Percentiles rank a stretch among this genome's conserved stretches.
phyloP scores from a whole-genome alignment of 1,284 basidiomycete species.

The Papiliotrema terrestris region DNA sequence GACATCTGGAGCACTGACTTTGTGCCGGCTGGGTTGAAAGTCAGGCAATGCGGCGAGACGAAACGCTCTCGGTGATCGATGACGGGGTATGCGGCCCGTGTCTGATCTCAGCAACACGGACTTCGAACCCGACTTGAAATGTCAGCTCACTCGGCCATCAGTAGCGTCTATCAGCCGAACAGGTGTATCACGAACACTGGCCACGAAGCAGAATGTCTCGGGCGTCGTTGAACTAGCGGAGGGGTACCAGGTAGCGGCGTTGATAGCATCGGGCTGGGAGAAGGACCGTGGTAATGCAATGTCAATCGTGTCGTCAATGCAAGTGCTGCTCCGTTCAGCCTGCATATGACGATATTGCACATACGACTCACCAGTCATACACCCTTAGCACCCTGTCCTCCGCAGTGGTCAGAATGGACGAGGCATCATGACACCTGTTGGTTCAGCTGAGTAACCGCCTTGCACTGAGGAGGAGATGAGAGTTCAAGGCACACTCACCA shows the following conservation, averaged over 20 bases:
- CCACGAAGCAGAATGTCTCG: conserved; percentile 71
- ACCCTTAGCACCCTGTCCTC: conserved; percentile 42
- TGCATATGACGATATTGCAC: neutral
- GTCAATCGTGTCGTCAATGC: neutral
- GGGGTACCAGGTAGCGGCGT: conserved; percentile 79
- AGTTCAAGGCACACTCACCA: conserved; percentile 26
- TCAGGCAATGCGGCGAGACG: conserved; percentile 74
- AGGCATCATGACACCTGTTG: conserved; percentile 40
- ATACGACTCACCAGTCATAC: conserved; percentile 23
- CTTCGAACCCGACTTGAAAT: no score
- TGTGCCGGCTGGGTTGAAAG: conserved; percentile 66
- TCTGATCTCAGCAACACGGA: conserved; percentile 54
- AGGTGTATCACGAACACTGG: conserved; percentile 74
- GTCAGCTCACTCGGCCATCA: conserved; percentile 69
- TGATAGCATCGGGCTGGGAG: conserved; percentile 63
- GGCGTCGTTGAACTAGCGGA: conserved; percentile 59
- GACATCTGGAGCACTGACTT: conserved; percentile 54
- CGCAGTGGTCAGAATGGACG: conserved; percentile 35
- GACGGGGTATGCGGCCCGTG: conserved; percentile 84
- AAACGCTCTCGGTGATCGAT: conserved; percentile 86
- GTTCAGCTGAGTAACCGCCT: neutral
- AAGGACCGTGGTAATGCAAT: conserved; percentile 24
- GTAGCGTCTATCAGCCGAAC: conserved; percentile 73
- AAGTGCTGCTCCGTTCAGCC: neutral
- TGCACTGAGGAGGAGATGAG: conserved; percentile 1